Evolutionary conservation across 371 early-diverging fungal species (phyloP).

Genomic region (Mucor velutinosus): DNA sequence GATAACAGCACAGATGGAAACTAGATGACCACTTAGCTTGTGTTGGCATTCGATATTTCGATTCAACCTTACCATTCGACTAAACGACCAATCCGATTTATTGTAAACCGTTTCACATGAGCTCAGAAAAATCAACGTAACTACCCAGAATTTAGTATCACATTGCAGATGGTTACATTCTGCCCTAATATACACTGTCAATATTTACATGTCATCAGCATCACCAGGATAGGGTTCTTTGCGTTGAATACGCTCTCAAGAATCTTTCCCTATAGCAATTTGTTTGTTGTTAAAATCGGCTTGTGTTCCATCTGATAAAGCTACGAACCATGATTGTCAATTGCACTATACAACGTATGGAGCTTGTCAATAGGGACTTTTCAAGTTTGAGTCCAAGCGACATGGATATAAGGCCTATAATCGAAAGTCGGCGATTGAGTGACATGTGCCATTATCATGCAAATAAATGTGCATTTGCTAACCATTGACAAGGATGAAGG

Average conservation of each 20-base stretch:
- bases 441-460: neutral
- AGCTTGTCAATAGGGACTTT: slow-evolving; percentile 61
- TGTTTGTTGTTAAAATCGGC: neutral
- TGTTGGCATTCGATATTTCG: neutral
- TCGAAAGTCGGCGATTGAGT: neutral
- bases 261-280: slow-evolving; percentile 50
- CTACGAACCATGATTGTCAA: slow-evolving; percentile 62
- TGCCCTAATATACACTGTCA: neutral
- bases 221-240: slow-evolving; percentile 51
- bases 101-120: slow-evolving; percentile 65
- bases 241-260: slow-evolving; percentile 68
- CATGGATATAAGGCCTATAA: slow-evolving; percentile 57
- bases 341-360: slow-evolving; percentile 64
- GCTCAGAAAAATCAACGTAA: slow-evolving; percentile 50
- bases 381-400: slow-evolving; percentile 63
- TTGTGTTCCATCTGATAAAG: neutral
- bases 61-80: slow-evolving; percentile 51
- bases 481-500: slow-evolving; percentile 50
- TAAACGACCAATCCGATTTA: slow-evolving; percentile 55
- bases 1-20: slow-evolving; percentile 54
- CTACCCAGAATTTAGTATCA: slow-evolving; percentile 19
- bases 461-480: slow-evolving; percentile 1
- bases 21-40: slow-evolving; percentile 14
- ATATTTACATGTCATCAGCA: slow-evolving; percentile 63
- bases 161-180: neutral